Evolutionary conservation across 768 basidiomycete genomes (phyloP).

Genomic region (Epithele typhae): DNA sequence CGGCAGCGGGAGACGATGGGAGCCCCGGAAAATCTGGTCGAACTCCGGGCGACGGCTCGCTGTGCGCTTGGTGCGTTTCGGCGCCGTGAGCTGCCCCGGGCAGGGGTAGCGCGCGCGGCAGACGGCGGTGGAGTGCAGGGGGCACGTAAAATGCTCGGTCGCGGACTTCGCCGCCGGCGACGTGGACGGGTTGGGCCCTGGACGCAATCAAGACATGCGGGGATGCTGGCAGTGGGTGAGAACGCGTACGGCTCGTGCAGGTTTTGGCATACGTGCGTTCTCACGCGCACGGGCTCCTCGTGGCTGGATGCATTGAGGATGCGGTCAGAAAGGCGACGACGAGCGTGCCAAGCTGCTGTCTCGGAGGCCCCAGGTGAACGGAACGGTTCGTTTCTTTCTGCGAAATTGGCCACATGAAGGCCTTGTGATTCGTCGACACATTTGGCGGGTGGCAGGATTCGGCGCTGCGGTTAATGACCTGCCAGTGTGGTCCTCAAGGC

Average conservation of each 20-base stretch:
- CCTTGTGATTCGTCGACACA: no score
- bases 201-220: slow-evolving; percentile 6
- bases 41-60: no score
- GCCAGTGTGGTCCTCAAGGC: no score
- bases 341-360: slow-evolving; percentile 7
- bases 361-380: neutral
- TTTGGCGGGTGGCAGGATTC: no score
- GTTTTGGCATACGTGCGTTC: slow-evolving; percentile 7
- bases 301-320: no score
- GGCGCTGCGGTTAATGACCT: no score
- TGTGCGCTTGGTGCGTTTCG: neutral
- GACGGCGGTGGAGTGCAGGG: neutral
- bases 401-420: no score
- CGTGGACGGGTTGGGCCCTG: neutral
- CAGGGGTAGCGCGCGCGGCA: neutral
- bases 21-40: neutral
- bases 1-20: neutral
- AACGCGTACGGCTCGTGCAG: slow-evolving; percentile 4
- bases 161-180: slow-evolving; percentile 4
- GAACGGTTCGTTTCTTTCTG: neutral
- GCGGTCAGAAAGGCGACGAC: no score
- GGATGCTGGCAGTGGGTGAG: slow-evolving; percentile 13
- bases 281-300: slow-evolving; percentile 5
- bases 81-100: neutral
- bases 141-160: neutral